phyloP scores from a whole-genome alignment of 2,329 filamentous ascomycete genomes.

The Teratosphaeria epicoccoides region DNA sequence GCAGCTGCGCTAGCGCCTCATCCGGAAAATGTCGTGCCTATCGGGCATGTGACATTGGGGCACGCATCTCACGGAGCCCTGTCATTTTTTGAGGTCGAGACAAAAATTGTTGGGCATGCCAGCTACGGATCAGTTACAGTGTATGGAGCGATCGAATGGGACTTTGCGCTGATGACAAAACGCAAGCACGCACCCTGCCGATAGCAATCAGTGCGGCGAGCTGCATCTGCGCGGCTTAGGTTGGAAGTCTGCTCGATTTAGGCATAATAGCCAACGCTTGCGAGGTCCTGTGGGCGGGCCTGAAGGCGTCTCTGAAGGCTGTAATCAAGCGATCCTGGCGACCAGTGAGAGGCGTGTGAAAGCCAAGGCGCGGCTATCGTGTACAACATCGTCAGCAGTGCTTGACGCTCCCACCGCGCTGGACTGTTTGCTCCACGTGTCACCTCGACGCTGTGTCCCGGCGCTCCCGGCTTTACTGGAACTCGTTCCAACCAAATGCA shows the following conservation, averaged over 20 bases:
- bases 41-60: no score
- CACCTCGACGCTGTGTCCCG: background rate
- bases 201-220: background rate
- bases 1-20: background rate
- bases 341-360: background rate
- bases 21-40: no score
- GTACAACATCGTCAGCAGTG: background rate
- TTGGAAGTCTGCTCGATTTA: no score
- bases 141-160: background rate
- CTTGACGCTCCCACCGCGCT: background rate
- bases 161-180: background rate
- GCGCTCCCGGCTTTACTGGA: no score
- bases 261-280: no score
- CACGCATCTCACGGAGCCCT: no score
- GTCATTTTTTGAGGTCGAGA: no score
- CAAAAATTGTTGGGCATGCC: background rate
- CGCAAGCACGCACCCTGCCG: background rate
- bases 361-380: background rate
- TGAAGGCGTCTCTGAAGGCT: no score
- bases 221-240: no score
- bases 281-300: no score
- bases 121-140: background rate
- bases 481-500: no score
- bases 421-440: background rate
- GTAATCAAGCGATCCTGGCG: background rate